phyloP scores from a whole-genome alignment of 306 rosid genomes.

The Vachellia pachyceras region DNA sequence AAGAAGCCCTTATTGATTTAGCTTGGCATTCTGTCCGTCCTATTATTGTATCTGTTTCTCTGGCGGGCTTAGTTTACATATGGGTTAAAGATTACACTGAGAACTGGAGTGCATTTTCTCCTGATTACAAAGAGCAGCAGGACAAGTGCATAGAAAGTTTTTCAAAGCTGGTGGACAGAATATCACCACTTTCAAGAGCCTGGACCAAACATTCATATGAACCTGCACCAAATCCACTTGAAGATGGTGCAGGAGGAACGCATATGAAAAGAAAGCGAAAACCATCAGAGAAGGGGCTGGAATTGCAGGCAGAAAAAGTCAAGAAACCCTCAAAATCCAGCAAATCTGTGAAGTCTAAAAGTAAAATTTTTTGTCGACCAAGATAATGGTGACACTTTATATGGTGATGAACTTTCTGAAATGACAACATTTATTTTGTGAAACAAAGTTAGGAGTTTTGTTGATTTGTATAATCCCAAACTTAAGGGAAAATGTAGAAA shows the following conservation, averaged over 20 bases:
- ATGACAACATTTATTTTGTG: conserved; percentile 21
- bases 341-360: conserved; percentile 54
- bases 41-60: conserved; percentile 88
- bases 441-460: too few relatives aligned
- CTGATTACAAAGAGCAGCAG: conserved; percentile 90
- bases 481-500: too few relatives aligned
- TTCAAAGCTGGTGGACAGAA: conserved; percentile 76
- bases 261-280: conserved; percentile 72
- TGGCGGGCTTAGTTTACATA: conserved; percentile 82
- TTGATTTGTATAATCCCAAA: too few relatives aligned
- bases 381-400: conserved; percentile 53
- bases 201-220: conserved; percentile 72
- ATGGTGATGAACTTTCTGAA: conserved; percentile 64
- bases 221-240: conserved; percentile 79
- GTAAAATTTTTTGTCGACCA: conserved; percentile 55
- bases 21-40: conserved; percentile 98
- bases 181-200: conserved; percentile 91
- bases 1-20: conserved; percentile 94
- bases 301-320: conserved; percentile 81
- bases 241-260: conserved; percentile 55
- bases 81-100: conserved; percentile 99
- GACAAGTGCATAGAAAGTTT: conserved; percentile 76
- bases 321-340: conserved; percentile 64
- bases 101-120: conserved; percentile 99
- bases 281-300: conserved; percentile 90